phyloP scores from a whole-genome alignment of 177 flowering plant species.

The Tripterygium wilfordii region DNA sequence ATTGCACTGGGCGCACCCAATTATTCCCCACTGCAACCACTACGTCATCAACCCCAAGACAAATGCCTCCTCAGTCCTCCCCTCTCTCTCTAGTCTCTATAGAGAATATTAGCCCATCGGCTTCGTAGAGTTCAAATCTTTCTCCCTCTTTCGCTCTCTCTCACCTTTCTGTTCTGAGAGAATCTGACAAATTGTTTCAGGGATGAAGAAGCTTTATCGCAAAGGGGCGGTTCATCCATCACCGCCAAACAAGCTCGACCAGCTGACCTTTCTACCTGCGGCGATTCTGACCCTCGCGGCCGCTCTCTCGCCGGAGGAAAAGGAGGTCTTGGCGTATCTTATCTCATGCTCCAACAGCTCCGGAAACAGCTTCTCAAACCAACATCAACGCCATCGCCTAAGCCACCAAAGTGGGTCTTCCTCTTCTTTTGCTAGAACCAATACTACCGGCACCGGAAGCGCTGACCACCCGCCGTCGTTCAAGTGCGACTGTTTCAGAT shows the following conservation, averaged over 20 bases:
- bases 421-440: no score
- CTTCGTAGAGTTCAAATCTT: no score
- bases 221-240: conserved; percentile 78
- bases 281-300: conserved; percentile 57
- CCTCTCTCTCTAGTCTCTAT: no score
- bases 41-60: no score
- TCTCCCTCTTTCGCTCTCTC: no score
- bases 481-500: conserved; percentile 66
- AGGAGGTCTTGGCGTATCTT: conserved; percentile 73
- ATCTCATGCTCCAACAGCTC: conserved; percentile 36
- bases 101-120: no score
- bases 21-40: no score
- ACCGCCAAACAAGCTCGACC: conserved; percentile 40
- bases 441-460: neutral
- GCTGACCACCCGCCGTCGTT: conserved; percentile 43
- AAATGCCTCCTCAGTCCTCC: no score
- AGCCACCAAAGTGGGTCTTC: no score
- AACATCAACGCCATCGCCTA: neutral
- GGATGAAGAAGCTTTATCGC: conserved; percentile 63
- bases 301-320: conserved; percentile 53
- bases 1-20: no score
- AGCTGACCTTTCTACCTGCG: conserved; percentile 61
- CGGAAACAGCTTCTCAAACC: conserved; percentile 2
- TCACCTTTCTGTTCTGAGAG: no score
- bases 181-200: no score